Conservation (phyloP, 306 rosid species). For the Acmispon strigosus region DNA sequence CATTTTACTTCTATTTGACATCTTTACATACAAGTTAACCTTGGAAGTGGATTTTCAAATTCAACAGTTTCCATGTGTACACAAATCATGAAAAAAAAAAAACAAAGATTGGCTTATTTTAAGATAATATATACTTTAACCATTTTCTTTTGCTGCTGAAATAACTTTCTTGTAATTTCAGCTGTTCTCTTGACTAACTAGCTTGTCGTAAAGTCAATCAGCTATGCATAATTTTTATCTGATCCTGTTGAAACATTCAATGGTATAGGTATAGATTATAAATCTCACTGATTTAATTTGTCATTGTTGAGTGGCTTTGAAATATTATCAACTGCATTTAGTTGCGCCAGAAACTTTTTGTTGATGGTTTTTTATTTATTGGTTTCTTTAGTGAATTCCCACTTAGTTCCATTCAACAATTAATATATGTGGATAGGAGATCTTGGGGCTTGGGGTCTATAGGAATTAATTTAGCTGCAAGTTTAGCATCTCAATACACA, state of each 20-base stretch:
- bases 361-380: constrained; percentile 22
- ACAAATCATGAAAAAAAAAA: neutral
- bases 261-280: neutral
- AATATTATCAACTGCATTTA: constrained; percentile 19
- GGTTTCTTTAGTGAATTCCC: constrained; percentile 29
- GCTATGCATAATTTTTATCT: neutral
- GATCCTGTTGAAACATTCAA: constrained; percentile 8
- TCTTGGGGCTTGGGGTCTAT: constrained; percentile 34
- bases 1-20: neutral
- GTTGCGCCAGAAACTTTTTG: constrained; percentile 22
- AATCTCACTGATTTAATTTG: constrained; percentile 1
- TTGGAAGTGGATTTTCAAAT: neutral
- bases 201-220: constrained; percentile 13
- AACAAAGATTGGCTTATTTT: neutral
- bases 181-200: constrained; percentile 7
- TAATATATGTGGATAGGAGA: constrained; percentile 35
- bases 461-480: constrained; percentile 32
- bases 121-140: neutral
- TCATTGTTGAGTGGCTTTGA: constrained; percentile 8
- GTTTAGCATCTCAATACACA: constrained; percentile 30
- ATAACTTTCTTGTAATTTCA: neutral
- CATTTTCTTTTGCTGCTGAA: neutral
- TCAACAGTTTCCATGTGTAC: neutral
- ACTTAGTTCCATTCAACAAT: constrained; percentile 3
- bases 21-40: neutral